Base-by-base conservation (phyloP, 169 alveolate genomes). In the Cryptosporidium parvum region DNA sequence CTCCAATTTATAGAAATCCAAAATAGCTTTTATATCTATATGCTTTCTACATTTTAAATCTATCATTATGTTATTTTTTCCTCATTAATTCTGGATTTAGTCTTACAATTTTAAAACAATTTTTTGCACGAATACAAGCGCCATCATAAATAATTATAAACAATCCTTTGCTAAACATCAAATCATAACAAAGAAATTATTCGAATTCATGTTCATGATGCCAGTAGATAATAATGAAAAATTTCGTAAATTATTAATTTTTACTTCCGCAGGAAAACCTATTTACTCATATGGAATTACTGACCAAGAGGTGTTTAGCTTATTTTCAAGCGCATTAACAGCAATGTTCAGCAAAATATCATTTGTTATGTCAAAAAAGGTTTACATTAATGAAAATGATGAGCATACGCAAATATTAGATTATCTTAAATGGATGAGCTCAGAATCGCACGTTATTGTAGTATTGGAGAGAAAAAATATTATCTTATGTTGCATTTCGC, bases 181-280 rank as follows among this genome's bases (percentile, higher is more conserved):
- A 48, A 48, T 48, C 21, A 10, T 14, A 23, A 23, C 65, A n/a
- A 21, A 26, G 39, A 56, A 23, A 21, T 56, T 56, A 21, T n/a
- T 21, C 23, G 3, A 23, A n/a, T n/a, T 21, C 21, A 23, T 23
- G 21, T 56, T 6, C n/a, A 56, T 26, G 23, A 56, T 56, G 67
- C n/a, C 29, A 0, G 39, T 56, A 21, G n/a, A 56, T 56, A 56
- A 21, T 26, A 37, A 21, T 72, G 23, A 18, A 0, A 72, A 72
- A n/a, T 51, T 6, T 23, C 85, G 89, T 23, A 21, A 29, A 31
- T 31, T 80, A 45, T 10, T 80, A 2, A 26, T 80, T 61, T 80
- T 80, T 39, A 80, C 75, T 48, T 62, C 89, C 26, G 89, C 89
- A 42, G 89, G 89, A 42, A 80, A 80, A 51, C 89, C 89, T 26